Evolutionary conservation across 306 rosid species (phyloP), one percentile per base, ranked within the genome.

Genomic region (Glycine tomentella): DNA sequence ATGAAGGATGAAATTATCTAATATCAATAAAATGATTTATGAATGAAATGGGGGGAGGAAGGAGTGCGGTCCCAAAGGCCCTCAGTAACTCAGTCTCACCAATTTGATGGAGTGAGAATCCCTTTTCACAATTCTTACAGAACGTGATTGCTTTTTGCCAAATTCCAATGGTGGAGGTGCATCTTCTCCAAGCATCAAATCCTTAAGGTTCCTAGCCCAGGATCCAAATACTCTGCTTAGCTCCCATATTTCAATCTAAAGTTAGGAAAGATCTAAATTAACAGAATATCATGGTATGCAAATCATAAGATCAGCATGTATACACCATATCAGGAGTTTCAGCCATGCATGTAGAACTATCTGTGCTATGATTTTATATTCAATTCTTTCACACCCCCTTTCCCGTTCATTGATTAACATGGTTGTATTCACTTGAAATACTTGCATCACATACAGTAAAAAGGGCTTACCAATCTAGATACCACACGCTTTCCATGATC

Each of bases 211-310:
- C 70, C 42, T 78, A 7, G 91, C 87, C 59, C 88, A 94, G 63
- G 95, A 89, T 15, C 97, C 99, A 83, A 95, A 92, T 44, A 95
- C 99, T 77, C 84, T 89, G 82, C 99, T 93, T 80, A 87, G 86
- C 76, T 92, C 97, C 99, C 99, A 95, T 80, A 95, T 90, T 61
- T 86, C 88, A 82, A 95, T 89, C 98, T 95, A 84, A 71, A 33
- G 66, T 12, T 69, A 70, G 8, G 73, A 51, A 88, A 82, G 67
- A 76, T 59, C 50, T 33, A 63, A 57, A 15, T 75, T 69, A 82
- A 68, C 72, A 33, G n/a, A 64, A 69, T 72, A 80, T 44, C 68
- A 10, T 15, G 67, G 77, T 25, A 16, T 33, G 58, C 62, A 83
- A 76, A 75, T 83, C 44, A 72, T 7, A 57, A n/a, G n/a, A n/a